Percentiles rank a stretch among this genome's conserved stretches.
These are phyloP conservation scores for Nymphaea thermarum DNA, from an alignment of 164 flowering plant genomes.

Conservation along the genomic window DNA sequence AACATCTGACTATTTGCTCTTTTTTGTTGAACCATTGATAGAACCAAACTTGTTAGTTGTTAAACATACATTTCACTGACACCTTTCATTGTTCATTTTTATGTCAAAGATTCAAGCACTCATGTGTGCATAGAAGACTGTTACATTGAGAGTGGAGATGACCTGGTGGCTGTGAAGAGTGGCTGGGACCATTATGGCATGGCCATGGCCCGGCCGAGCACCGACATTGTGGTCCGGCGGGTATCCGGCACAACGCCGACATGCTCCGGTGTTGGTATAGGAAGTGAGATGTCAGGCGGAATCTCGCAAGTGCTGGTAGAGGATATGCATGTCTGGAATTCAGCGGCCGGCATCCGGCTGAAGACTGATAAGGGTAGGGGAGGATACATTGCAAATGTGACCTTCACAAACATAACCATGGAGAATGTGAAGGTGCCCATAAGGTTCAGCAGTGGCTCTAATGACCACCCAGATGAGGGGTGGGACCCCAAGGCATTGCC, in stretches of 20 bases:
- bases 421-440: constrained; percentile 80
- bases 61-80: no score
- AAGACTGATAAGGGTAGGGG: constrained; percentile 93
- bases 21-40: no score
- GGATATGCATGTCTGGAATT: constrained; percentile 52
- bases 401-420: constrained; percentile 52
- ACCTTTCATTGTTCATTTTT: no score
- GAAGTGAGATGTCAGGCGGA: constrained; percentile 99
- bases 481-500: constrained; percentile 89
- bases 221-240: constrained; percentile 65
- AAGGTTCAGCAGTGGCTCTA: constrained; percentile 86
- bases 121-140: constrained; percentile 87
- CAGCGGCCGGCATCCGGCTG: constrained; percentile 88
- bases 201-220: constrained; percentile 70
- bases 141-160: constrained; percentile 99
- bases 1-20: no score
- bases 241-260: constrained; percentile 95
- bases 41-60: no score
- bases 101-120: constrained; percentile 61
- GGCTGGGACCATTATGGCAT: constrained; percentile 99
- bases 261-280: constrained; percentile 96
- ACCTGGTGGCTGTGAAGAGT: constrained; percentile 92
- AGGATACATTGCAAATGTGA: constrained; percentile 68
- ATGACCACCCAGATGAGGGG: constrained; percentile 86
- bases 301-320: constrained; percentile 57